These are phyloP conservation scores for Mrakia hoshinonis DNA, from an alignment of 768 basidiomycete genomes.

Conservation along the genomic window DNA sequence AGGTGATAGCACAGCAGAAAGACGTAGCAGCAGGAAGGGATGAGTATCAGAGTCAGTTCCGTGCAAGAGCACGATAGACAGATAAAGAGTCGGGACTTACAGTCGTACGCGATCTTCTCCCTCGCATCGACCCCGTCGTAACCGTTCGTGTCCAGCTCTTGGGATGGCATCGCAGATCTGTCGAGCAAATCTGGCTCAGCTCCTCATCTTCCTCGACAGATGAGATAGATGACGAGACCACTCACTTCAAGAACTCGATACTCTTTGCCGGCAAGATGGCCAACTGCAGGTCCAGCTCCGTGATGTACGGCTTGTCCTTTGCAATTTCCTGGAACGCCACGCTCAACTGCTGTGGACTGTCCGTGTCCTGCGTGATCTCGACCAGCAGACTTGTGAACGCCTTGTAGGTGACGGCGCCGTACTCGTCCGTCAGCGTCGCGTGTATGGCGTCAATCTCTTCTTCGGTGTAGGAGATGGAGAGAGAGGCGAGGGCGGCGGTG, in stretches of 20 bases:
- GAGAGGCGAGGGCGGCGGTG: constrained; percentile 84
- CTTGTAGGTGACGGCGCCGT: constrained; percentile 83
- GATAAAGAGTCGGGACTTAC: background rate
- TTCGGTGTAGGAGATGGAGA: constrained; percentile 88
- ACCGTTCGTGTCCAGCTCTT: constrained; percentile 20
- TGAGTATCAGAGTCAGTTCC: background rate
- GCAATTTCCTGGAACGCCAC: constrained; percentile 91
- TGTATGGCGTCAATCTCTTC: constrained; percentile 80
- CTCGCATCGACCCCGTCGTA: constrained; percentile 3
- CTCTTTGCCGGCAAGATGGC: constrained; percentile 58
- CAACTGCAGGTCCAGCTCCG: constrained; percentile 80
- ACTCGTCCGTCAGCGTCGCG: constrained; percentile 64
- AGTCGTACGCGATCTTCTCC: constrained; percentile 23
- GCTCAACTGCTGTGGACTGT: constrained; percentile 79
- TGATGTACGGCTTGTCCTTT: constrained; percentile 83
- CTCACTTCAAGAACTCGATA: constrained; percentile 26
- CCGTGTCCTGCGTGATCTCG: constrained; percentile 91
- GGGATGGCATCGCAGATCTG: constrained; percentile 12
- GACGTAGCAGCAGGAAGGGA: background rate
- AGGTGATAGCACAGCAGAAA: background rate
- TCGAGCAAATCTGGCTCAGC: background rate
- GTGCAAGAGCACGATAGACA: no score
- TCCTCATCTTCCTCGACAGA: background rate
- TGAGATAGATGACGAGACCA: background rate
- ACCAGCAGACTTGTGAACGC: constrained; percentile 92